Base-by-base conservation (phyloP, 441 rosid species). In the Adansonia madagascariensis region DNA sequence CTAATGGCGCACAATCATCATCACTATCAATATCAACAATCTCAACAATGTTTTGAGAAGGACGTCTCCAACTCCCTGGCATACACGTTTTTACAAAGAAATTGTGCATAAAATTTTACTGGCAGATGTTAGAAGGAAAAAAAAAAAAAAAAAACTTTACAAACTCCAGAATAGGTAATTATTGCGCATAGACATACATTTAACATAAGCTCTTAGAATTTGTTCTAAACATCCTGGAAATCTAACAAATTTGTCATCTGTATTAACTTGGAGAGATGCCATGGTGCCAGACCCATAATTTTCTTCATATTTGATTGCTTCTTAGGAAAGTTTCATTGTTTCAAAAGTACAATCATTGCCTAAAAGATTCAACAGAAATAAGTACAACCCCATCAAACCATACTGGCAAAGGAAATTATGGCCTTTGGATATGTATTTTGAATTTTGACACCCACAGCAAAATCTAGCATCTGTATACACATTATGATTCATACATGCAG, bases 21-120 rank as follows among this genome's bases (percentile, higher is more conserved):
- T 83, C 14, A 24, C 82, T 79, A 20, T 90, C 88, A 12, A 6
- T 80, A 35, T 90, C 88, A 17, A 10, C 24, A 35, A 83, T 78
- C 78, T 75, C 80, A 15, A 87, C 44, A 72, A 82, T 8, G 4
- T 35, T 74, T 71, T 41, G 55, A 27, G 77, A 9, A 24, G 66
- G 74, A 71, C 62, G 72, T 56, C 67, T 74, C 68, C 44, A 50
- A 50, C 11, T 22, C 43, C 73, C 86, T 86, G 77, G n/a, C 11
- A 81, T 41, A 71, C 59, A 56, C 44, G 11, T 6, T 62, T 53
- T 53, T 62, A 65, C 52, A 1, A 41, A 65, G 47, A 65, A 41
- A 65, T 22, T 22, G 56, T 47, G 24, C 47, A 68, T 20, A 22
- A 67, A 18, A 22, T 20, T 20, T 44, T 22, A 3, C 17, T 49